Conservation (phyloP, 495 filamentous ascomycete species). For the Trichoderma erinaceum region DNA sequence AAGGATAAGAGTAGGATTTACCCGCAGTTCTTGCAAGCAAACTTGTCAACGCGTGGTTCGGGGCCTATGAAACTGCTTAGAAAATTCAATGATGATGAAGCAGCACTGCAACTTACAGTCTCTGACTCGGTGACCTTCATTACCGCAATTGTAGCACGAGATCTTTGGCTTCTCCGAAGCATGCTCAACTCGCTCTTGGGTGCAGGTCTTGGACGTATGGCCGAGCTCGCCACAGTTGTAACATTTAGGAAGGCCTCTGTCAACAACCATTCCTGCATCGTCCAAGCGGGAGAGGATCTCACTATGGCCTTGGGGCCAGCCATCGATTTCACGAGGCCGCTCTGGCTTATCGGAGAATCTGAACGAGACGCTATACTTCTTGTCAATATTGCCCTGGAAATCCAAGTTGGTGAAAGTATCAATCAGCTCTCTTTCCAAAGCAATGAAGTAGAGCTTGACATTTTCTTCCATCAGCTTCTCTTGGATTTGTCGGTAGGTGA, state of each 20-base stretch:
- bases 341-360: constrained; percentile 57
- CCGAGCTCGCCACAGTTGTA: constrained; percentile 67
- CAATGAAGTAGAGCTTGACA: constrained; percentile 67
- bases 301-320: constrained; percentile 58
- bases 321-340: constrained; percentile 51
- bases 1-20: constrained; percentile 30
- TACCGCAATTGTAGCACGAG: constrained; percentile 70
- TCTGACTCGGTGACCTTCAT: constrained; percentile 59
- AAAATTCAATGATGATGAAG: constrained; percentile 17
- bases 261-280: constrained; percentile 64
- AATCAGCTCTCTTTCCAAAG: constrained; percentile 57
- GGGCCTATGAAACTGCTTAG: constrained; percentile 38
- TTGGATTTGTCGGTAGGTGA: constrained; percentile 68
- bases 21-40: constrained; percentile 80
- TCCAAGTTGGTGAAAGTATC: constrained; percentile 70
- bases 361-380: constrained; percentile 68
- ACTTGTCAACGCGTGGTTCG: constrained; percentile 47
- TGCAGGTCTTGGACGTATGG: constrained; percentile 61
- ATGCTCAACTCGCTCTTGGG: constrained; percentile 49
- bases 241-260: constrained; percentile 63
- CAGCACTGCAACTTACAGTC: constrained; percentile 50
- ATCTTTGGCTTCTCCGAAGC: constrained; percentile 45
- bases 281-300: constrained; percentile 70
- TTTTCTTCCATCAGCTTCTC: constrained; percentile 59
- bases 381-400: constrained; percentile 71